Percentiles rank a stretch among this genome's conserved stretches.
Conservation (phyloP, 2,329 filamentous ascomycete genomes). For the Xylariaceae sp. region DNA sequence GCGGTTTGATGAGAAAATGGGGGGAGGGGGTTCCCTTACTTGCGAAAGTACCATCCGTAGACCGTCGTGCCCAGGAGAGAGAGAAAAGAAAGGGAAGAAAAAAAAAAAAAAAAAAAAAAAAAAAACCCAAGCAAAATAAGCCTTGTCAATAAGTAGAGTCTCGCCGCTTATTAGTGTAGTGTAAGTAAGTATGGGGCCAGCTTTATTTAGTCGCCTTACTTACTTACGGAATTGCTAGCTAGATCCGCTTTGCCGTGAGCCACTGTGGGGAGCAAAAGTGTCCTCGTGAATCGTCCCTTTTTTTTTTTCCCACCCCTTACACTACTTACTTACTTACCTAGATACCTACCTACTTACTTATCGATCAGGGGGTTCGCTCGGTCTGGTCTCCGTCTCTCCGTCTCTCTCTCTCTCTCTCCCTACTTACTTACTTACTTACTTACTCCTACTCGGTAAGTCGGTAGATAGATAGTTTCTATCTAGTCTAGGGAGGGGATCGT, state of each 20-base stretch:
- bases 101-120: too few species aligned
- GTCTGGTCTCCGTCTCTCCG: too few species aligned
- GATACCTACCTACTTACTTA: neutral
- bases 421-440: too few species aligned
- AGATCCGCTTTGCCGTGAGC: neutral
- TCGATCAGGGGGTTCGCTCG: too few species aligned
- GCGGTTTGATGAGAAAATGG: constrained; percentile 19
- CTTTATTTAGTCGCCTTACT: neutral
- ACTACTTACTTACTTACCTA: too few species aligned
- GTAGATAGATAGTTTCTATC: neutral
- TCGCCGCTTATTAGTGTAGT: neutral
- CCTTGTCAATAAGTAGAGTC: constrained; percentile 1
- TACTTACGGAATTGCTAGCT: neutral
- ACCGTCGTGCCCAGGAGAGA: too few species aligned
- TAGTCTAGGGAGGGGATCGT: neutral
- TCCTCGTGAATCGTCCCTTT: neutral
- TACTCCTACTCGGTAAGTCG: too few species aligned
- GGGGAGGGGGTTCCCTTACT: too few species aligned
- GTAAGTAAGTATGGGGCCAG: neutral
- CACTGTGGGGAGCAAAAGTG: neutral
- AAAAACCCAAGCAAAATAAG: neutral
- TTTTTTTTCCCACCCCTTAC: neutral
- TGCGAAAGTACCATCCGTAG: too few species aligned
- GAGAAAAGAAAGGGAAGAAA: too few species aligned
- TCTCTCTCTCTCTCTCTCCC: too few species aligned